Conservation (phyloP, 129 eudicot species). For the Heracleum sosnowskyi region DNA sequence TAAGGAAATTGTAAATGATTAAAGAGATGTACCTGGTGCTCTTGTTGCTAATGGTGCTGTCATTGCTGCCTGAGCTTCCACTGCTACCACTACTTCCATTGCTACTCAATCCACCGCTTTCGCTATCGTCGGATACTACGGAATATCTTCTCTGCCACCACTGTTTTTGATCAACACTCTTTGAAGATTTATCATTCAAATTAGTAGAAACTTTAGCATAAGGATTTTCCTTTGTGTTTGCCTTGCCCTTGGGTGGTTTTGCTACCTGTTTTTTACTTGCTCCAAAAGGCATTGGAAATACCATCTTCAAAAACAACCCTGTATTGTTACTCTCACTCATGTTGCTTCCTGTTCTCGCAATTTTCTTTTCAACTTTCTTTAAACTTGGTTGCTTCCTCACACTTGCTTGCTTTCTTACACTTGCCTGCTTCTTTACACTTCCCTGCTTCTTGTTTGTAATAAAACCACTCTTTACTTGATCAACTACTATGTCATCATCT, state of each 20-base stretch:
- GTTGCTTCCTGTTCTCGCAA: constrained; percentile 42
- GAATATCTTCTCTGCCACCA: constrained; percentile 71
- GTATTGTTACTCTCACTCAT: constrained; percentile 23
- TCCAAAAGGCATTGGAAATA: constrained; percentile 47
- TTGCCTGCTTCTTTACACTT: neutral
- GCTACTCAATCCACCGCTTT: constrained; percentile 38
- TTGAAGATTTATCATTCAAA: constrained; percentile 12
- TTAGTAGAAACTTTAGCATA: constrained; percentile 7
- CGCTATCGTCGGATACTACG: constrained; percentile 38
- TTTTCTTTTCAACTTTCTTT: constrained; percentile 25
- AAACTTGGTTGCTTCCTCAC: constrained; percentile 6
- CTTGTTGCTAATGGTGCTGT: constrained; percentile 39
- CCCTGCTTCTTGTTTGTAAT: neutral
- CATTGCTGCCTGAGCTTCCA: constrained; percentile 25
- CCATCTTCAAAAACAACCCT: constrained; percentile 44
- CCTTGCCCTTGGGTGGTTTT: constrained; percentile 21
- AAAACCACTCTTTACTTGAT: constrained; percentile 13
- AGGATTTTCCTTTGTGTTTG: constrained; percentile 1
- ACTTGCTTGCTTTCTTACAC: neutral
- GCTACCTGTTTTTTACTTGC: constrained; percentile 15
- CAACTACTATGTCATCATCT: constrained; percentile 15
- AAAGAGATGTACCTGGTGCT: constrained; percentile 22
- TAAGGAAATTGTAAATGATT: neutral
- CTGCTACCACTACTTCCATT: constrained; percentile 3
- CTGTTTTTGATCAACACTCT: constrained; percentile 30